Base-by-base conservation (phyloP, 371 early-diverging fungal species). In the Zopfochytrium polystomum region DNA sequence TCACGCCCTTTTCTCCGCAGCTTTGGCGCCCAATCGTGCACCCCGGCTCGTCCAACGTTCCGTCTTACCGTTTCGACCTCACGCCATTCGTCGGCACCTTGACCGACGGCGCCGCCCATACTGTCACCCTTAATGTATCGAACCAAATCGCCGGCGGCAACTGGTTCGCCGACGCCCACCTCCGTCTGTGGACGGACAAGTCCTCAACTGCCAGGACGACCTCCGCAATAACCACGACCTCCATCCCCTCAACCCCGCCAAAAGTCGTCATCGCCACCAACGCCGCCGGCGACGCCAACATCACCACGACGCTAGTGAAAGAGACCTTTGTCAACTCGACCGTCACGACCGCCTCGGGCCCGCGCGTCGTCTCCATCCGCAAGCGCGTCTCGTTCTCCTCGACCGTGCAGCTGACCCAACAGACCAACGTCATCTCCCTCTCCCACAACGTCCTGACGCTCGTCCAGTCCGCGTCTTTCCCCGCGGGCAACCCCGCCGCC, bases 91-190 rank as follows among this genome's bases (percentile, higher is more conserved):
- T n/a, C n/a, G n/a, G n/a, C n/a, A n/a, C n/a, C n/a, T n/a, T n/a
- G n/a, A n/a, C n/a, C n/a, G n/a, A n/a, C 30, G 9, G 7, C 29
- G 15, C 15, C 9, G 7, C 23, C 7, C 30, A 13, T 23, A 15
- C 31, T n/a, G 15, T 71, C 54, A 61, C 64, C 27, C 55, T 71
- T 31, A 71, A 67, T 46, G 63, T 71, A 15, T 59, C 66, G 27
- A 43, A 49, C 55, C 67, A 60, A 27, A 61, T 55, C 29, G 53
- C 67, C 13, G 65, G 61, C 52, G 18, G 31, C 3, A 55, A 51
- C 54, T 71, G 72, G 72, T 61, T 52, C 48, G 68, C 65, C 3
- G 56, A 65, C 53, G 68, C 35, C 35, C 65, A 61, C 52, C 53
- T 71, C 18, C 18, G 52, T 15, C 15, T 71, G 2, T 71, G 71